Conservation (phyloP, 805 yeast genomes). For the Candida schatavii region DNA sequence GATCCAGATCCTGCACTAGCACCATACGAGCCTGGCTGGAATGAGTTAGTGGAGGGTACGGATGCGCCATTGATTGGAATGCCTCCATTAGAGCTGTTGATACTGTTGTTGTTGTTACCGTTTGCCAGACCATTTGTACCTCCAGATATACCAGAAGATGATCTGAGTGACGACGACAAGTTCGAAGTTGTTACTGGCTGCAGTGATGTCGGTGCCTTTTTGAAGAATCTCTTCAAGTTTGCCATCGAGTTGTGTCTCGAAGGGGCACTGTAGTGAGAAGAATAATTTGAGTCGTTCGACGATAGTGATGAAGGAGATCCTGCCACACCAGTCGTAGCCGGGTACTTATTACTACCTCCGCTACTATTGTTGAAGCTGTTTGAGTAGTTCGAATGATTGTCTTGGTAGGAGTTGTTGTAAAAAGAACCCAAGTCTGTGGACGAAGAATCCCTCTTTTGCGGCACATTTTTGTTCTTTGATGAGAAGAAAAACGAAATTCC, state of each 20-base stretch:
- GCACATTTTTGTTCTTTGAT: constrained; percentile 35
- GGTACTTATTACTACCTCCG: not conserved
- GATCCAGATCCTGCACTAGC: constrained; percentile 9
- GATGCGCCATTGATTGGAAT: constrained; percentile 10
- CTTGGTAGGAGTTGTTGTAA: constrained; percentile 37
- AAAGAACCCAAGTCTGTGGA: constrained; percentile 42
- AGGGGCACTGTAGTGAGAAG: constrained; percentile 26
- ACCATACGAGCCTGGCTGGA: constrained; percentile 19
- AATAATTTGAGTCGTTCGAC: constrained; percentile 33
- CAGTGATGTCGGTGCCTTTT: constrained; percentile 31
- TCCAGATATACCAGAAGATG: not conserved
- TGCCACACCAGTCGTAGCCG: constrained; percentile 10
- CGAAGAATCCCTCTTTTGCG: constrained; percentile 32
- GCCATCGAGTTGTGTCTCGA: constrained; percentile 78
- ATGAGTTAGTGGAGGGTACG: constrained; percentile 10
- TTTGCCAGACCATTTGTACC: not conserved
- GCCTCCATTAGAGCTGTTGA: constrained; percentile 3
- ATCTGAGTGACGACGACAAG: constrained; percentile 22
- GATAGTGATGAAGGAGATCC: constrained; percentile 33
- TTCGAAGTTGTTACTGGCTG: constrained; percentile 17
- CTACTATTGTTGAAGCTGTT: constrained; percentile 7
- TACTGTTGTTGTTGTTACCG: constrained; percentile 13
- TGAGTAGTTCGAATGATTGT: constrained; percentile 18
- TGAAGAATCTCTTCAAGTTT: constrained; percentile 71
- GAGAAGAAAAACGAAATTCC: constrained; percentile 50